Evolutionary conservation across 208 protist genomes (phyloP).

Genomic region (Vickermania ingenoplastis): DNA sequence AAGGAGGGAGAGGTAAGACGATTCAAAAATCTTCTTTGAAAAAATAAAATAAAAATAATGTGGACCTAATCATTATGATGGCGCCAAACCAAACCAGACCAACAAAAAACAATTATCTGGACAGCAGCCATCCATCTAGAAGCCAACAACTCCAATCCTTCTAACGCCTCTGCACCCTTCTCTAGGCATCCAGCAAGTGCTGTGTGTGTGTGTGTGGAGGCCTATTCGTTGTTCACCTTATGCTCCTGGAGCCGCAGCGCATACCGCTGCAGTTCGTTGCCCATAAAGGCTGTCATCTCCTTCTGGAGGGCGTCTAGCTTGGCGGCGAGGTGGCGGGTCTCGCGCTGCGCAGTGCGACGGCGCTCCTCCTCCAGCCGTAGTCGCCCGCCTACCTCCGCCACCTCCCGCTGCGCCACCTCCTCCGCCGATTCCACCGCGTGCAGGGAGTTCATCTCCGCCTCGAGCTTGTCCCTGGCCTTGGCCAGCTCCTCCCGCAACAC

Average conservation of each 20-base stretch:
- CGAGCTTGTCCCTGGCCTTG: neutral
- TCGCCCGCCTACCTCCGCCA: conserved; percentile 4
- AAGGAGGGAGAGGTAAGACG: too few species aligned
- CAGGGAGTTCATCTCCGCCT: conserved; percentile 8
- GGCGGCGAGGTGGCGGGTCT: neutral
- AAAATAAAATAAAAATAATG: too few species aligned
- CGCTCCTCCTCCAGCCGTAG: conserved; percentile 7
- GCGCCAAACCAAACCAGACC: too few species aligned
- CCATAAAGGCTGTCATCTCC: neutral
- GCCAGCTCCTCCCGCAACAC: conserved; percentile 15
- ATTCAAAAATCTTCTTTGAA: too few species aligned
- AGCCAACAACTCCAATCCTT: too few species aligned
- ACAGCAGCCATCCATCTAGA: too few species aligned
- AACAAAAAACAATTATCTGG: too few species aligned
- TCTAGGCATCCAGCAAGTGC: too few species aligned
- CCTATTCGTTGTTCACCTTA: neutral
- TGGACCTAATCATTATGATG: too few species aligned
- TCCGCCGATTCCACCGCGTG: conserved; percentile 7
- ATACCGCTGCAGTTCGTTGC: neutral
- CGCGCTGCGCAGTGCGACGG: neutral
- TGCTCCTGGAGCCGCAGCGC: neutral
- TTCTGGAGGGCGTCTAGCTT: neutral
- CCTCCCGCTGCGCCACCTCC: conserved; percentile 10
- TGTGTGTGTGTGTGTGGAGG: neutral
- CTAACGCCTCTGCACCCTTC: too few species aligned